Conservation (phyloP, 176 grass and related monocot genomes). For the Ensete ventricosum region DNA sequence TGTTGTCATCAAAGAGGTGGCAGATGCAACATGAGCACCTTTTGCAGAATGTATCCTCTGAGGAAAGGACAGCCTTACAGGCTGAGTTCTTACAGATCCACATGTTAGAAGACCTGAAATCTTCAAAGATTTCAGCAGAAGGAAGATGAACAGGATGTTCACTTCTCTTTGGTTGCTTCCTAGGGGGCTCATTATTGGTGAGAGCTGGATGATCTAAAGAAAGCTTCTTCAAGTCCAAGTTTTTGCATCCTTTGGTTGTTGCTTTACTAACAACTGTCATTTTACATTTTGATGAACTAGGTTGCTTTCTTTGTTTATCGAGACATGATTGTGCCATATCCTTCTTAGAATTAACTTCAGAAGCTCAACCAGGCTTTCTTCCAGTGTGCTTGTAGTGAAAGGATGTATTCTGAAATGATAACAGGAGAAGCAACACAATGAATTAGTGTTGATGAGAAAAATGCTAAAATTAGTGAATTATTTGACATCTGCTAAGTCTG, state of each 20-base stretch:
- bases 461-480: no score
- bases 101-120: conserved; percentile 32
- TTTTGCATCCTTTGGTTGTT: conserved; percentile 55
- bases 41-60: conserved; percentile 83
- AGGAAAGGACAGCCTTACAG: conserved; percentile 72
- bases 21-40: conserved; percentile 98
- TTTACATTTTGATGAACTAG: conserved; percentile 55
- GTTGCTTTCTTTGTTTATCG: conserved; percentile 30
- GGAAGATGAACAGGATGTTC: conserved; percentile 26
- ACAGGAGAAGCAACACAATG: neutral
- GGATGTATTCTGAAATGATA: neutral
- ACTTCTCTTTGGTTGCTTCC: conserved; percentile 28
- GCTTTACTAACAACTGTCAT: conserved; percentile 40
- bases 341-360: conserved; percentile 21
- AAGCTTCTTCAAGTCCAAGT: conserved; percentile 48
- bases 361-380: neutral
- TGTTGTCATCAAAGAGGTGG: conserved; percentile 96
- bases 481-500: no score
- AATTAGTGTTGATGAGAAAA: no score
- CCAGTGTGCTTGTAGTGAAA: neutral
- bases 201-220: conserved; percentile 35
- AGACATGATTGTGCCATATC: conserved; percentile 36
- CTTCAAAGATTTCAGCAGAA: conserved; percentile 26
- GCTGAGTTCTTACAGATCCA: conserved; percentile 98
- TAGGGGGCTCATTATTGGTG: conserved; percentile 28